Percentiles rank a stretch among this genome's conserved stretches.
phyloP scores from a whole-genome alignment of 345 rosid species.

The Linum usitatissimum region DNA sequence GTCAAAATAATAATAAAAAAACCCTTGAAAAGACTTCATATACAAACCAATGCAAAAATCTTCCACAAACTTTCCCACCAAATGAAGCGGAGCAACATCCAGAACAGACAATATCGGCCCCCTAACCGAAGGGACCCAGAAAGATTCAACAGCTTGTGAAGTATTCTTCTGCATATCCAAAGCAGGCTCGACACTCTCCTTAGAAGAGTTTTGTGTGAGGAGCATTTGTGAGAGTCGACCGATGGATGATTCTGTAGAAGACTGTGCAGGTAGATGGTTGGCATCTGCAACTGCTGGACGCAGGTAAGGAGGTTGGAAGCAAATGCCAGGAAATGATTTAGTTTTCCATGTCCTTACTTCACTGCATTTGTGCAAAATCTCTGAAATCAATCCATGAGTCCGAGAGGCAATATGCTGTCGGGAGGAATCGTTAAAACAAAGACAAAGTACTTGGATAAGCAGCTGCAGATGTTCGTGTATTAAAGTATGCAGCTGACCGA shows the following conservation, averaged over 20 bases:
- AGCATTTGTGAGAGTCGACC: constrained; percentile 17
- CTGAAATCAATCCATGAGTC: constrained; percentile 54
- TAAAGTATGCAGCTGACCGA: constrained; percentile 69
- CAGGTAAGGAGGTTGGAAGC: constrained; percentile 33
- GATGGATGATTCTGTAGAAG: constrained; percentile 14
- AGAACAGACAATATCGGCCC: constrained; percentile 38
- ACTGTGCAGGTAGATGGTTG: constrained; percentile 13
- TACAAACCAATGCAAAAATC: constrained; percentile 59
- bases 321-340: constrained; percentile 40
- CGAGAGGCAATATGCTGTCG: constrained; percentile 56
- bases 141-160: constrained; percentile 17
- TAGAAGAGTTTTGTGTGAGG: constrained; percentile 14
- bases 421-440: constrained; percentile 62
- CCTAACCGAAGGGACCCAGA: constrained; percentile 37
- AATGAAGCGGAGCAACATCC: constrained; percentile 50
- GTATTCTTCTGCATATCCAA: constrained; percentile 18
- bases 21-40: neutral
- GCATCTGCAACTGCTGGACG: constrained; percentile 33
- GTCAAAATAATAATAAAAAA: constrained; percentile 5
- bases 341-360: constrained; percentile 36
- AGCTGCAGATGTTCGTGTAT: constrained; percentile 83
- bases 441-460: constrained; percentile 77
- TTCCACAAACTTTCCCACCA: constrained; percentile 47
- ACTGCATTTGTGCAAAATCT: constrained; percentile 55
- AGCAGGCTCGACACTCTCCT: constrained; percentile 11